Percentiles rank a stretch among this genome's conserved stretches.
These are phyloP conservation scores for Dactylellina haptotyla DNA, from an alignment of 2,329 filamentous ascomycete genomes.

Conservation along the genomic window DNA sequence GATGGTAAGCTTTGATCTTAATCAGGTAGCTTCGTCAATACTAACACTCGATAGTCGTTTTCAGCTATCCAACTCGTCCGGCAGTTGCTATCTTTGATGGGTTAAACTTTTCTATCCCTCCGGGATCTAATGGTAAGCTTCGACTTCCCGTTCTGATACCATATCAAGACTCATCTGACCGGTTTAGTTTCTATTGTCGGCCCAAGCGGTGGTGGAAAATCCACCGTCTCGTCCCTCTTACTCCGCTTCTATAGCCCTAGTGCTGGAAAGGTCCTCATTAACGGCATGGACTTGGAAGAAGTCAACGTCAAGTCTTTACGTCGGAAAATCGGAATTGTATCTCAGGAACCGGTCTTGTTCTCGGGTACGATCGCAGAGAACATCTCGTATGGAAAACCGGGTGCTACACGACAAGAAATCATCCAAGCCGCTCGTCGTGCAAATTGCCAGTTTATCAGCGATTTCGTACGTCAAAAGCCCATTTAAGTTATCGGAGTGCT, in stretches of 20 bases:
- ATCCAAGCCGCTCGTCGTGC: constrained; percentile 86
- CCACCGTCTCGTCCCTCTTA: constrained; percentile 82
- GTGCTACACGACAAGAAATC: constrained; percentile 81
- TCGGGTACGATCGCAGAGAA: constrained; percentile 86
- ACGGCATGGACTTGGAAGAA: constrained; percentile 80
- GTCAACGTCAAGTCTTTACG: constrained; percentile 95
- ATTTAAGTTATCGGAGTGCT: background rate
- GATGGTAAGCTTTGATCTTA: constrained; percentile 64
- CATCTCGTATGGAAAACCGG: constrained; percentile 87
- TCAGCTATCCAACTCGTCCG: constrained; percentile 92
- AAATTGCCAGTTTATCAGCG: constrained; percentile 95
- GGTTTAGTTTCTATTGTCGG: constrained; percentile 84
- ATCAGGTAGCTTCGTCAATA: background rate
- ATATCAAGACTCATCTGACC: background rate
- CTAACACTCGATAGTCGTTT: constrained; percentile 68
- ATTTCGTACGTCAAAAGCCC: constrained; percentile 68
- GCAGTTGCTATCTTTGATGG: constrained; percentile 91
- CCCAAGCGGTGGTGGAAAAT: constrained; percentile 94
- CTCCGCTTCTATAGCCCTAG: constrained; percentile 90
- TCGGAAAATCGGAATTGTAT: constrained; percentile 91
- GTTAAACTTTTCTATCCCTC: constrained; percentile 87
- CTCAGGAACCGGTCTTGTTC: constrained; percentile 93
- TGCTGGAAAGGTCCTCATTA: constrained; percentile 79
- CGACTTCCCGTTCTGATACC: no score
- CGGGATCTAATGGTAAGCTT: constrained; percentile 76